Percentiles rank a stretch among this genome's conserved stretches.
phyloP scores from a whole-genome alignment of 805 yeast genomes.

The Zygoascus tannicola region DNA sequence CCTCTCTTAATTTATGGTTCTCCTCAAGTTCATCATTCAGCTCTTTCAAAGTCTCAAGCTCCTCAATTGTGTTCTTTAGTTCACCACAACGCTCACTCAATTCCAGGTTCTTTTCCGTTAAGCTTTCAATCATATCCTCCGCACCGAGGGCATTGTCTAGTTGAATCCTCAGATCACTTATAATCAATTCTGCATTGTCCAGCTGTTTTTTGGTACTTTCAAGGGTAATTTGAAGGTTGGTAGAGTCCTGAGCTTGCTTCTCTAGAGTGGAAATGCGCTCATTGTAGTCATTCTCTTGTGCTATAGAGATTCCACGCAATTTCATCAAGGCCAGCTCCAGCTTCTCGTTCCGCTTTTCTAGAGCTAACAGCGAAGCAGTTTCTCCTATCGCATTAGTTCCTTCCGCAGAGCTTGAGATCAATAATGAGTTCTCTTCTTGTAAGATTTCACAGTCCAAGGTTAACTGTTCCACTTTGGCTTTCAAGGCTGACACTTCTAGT shows the following conservation, averaged over 20 bases:
- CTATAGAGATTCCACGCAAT: slow-evolving; percentile 24
- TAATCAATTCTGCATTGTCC: slow-evolving; percentile 14
- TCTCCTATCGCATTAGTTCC: not conserved
- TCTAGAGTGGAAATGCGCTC: slow-evolving; percentile 15
- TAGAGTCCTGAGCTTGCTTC: slow-evolving; percentile 13
- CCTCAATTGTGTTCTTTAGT: slow-evolving; percentile 37
- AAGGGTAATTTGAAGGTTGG: slow-evolving; percentile 10
- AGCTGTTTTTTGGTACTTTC: slow-evolving; percentile 11
- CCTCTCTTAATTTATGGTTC: slow-evolving; percentile 35
- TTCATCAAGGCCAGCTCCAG: slow-evolving; percentile 37
- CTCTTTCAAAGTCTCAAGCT: slow-evolving; percentile 44
- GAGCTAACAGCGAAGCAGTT: slow-evolving; percentile 3
- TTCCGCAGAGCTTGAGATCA: slow-evolving; percentile 5
- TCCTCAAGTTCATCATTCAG: slow-evolving; percentile 45
- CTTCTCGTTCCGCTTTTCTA: slow-evolving; percentile 29
- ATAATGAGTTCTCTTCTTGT: slow-evolving; percentile 19
- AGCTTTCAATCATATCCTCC: slow-evolving; percentile 29
- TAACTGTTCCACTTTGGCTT: slow-evolving; percentile 16
- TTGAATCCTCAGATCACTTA: slow-evolving; percentile 20
- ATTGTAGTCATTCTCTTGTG: slow-evolving; percentile 17
- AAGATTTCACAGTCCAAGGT: slow-evolving; percentile 22
- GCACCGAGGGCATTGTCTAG: slow-evolving; percentile 29
- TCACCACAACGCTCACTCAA: slow-evolving; percentile 30
- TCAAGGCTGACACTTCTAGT: slow-evolving; percentile 18
- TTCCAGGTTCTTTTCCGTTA: slow-evolving; percentile 32